Evolutionary conservation across 169 alveolate genomes (phyloP).

Genomic region (Cryptosporidium ubiquitum): DNA sequence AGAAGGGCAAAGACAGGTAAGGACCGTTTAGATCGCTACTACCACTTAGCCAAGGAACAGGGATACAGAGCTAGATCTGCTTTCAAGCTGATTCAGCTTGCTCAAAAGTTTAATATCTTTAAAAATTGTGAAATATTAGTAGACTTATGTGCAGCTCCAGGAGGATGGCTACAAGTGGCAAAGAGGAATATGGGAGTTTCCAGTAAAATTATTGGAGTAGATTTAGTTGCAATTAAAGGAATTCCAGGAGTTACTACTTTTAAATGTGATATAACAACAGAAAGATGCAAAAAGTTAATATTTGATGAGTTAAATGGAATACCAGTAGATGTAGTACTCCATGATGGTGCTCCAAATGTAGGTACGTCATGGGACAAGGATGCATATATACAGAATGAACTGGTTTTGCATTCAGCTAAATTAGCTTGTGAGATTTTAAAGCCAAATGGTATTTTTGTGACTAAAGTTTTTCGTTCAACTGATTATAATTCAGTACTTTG

Average conservation of each 20-base stretch:
- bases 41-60: constrained; percentile 97
- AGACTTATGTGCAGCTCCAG: constrained; percentile 99
- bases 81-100: constrained; percentile 96
- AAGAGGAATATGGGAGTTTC: constrained; percentile 92
- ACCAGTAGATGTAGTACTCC: constrained; percentile 97
- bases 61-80: constrained; percentile 99
- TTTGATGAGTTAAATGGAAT: constrained; percentile 81
- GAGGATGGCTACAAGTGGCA: constrained; percentile 99
- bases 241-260: constrained; percentile 95
- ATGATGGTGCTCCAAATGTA: constrained; percentile 99
- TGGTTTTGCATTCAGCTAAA: constrained; percentile 92
- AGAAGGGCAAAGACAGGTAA: constrained; percentile 88
- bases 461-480: constrained; percentile 93
- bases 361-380: constrained; percentile 98
- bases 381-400: constrained; percentile 96
- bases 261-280: constrained; percentile 94
- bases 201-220: constrained; percentile 96
- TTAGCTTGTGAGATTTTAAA: constrained; percentile 91
- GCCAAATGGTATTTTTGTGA: constrained; percentile 87
- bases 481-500: constrained; percentile 97
- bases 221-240: constrained; percentile 96
- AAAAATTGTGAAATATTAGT: constrained; percentile 83
- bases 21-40: constrained; percentile 94
- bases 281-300: constrained; percentile 76
- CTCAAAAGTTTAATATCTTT: constrained; percentile 92